These are phyloP conservation scores for Verticillium dahliae DNA, from an alignment of 2,329 filamentous ascomycete species.

Conservation along the genomic window DNA sequence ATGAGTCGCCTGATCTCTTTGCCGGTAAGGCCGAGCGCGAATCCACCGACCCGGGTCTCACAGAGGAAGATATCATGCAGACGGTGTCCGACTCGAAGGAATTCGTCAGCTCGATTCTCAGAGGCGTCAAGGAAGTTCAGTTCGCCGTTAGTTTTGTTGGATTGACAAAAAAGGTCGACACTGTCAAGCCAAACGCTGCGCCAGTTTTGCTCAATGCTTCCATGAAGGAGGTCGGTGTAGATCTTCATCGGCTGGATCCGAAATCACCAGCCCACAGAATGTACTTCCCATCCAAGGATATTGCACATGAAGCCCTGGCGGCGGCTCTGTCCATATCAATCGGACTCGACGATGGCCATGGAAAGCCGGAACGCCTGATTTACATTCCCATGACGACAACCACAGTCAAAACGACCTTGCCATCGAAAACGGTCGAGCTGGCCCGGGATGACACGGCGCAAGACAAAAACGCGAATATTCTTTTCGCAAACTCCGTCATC, in stretches of 20 bases:
- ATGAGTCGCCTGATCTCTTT: conserved; percentile 53
- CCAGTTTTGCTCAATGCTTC: conserved; percentile 79
- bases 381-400: conserved; percentile 98
- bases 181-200: conserved; percentile 58
- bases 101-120: conserved; percentile 81
- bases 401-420: conserved; percentile 86
- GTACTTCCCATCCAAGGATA: conserved; percentile 91
- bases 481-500: conserved; percentile 93
- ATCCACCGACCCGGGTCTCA: conserved; percentile 59
- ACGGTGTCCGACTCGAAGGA: conserved; percentile 89
- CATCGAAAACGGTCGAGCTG: conserved; percentile 86
- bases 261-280: conserved; percentile 93
- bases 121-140: conserved; percentile 93
- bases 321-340: conserved; percentile 90
- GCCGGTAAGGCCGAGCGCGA: conserved; percentile 72
- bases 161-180: conserved; percentile 68
- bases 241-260: conserved; percentile 83
- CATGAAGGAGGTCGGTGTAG: conserved; percentile 94
- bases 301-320: conserved; percentile 89
- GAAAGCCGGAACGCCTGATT: conserved; percentile 76
- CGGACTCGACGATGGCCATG: conserved; percentile 83
- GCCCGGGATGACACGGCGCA: conserved; percentile 60
- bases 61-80: conserved; percentile 64
- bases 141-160: conserved; percentile 89
- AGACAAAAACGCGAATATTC: conserved; percentile 85